Evolutionary conservation across 2,329 filamentous ascomycete species (phyloP).

Genomic region (Arthrobotrys sinensis): DNA sequence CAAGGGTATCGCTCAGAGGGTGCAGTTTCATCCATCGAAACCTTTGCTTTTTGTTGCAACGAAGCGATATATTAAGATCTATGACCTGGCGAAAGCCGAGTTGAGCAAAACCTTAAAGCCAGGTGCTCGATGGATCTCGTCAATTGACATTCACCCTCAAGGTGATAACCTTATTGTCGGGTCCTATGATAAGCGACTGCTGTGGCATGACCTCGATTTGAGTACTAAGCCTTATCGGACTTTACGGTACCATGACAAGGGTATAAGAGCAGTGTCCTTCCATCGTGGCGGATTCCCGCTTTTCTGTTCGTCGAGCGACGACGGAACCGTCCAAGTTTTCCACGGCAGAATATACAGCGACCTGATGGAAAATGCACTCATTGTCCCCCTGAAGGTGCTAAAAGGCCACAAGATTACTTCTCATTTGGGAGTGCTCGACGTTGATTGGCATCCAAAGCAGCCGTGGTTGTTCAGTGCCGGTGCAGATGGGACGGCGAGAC

Average conservation of each 20-base stretch:
- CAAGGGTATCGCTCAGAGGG: conserved; percentile 72
- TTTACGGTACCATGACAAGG: conserved; percentile 92
- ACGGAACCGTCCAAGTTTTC: conserved; percentile 95
- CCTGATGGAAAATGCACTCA: conserved; percentile 94
- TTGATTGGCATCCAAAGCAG: conserved; percentile 95
- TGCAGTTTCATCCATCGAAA: conserved; percentile 93
- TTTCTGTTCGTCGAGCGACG: conserved; percentile 95
- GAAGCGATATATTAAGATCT: conserved; percentile 90
- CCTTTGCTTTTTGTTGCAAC: conserved; percentile 97
- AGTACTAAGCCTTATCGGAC: conserved; percentile 94
- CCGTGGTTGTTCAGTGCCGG: conserved; percentile 96
- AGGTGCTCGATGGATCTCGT: conserved; percentile 93
- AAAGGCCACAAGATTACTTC: conserved; percentile 89
- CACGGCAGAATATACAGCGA: conserved; percentile 96
- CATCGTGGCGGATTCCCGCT: conserved; percentile 85
- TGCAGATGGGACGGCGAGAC: conserved; percentile 89
- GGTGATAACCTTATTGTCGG: conserved; percentile 95
- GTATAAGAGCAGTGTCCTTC: conserved; percentile 89
- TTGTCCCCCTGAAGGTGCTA: conserved; percentile 95
- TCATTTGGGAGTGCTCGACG: conserved; percentile 89
- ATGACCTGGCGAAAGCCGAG: conserved; percentile 92
- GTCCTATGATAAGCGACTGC: conserved; percentile 90
- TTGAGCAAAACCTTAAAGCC: conserved; percentile 94
- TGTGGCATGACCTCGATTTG: conserved; percentile 98
- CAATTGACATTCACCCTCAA: conserved; percentile 91